Evolutionary conservation across 1,284 basidiomycete genomes (phyloP).

Genomic region (Hymenochaete sp.): DNA sequence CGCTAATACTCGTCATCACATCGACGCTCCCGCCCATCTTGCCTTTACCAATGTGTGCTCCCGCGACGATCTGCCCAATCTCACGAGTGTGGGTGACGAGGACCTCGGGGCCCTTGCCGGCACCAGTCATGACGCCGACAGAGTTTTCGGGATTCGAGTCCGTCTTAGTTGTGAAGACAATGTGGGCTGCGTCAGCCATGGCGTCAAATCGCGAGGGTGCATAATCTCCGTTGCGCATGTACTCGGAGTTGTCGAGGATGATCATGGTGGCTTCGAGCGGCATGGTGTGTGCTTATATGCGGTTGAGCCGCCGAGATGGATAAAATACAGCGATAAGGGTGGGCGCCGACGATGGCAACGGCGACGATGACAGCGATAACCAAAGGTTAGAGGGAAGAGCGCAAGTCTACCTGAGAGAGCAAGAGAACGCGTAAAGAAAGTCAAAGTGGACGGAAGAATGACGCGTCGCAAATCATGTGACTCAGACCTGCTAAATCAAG

Average conservation of each 20-base stretch:
- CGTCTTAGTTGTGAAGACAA: constrained; percentile 89
- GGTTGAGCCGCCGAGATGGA: too few relatives aligned
- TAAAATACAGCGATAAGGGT: too few relatives aligned
- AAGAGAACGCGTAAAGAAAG: not conserved
- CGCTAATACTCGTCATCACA: constrained; percentile 83
- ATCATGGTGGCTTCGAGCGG: constrained; percentile 92
- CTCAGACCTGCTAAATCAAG: not conserved
- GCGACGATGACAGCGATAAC: not conserved
- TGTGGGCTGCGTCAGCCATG: constrained; percentile 86
- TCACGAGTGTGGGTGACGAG: constrained; percentile 95
- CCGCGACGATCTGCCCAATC: constrained; percentile 83
- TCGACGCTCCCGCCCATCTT: constrained; percentile 77
- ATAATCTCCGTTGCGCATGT: constrained; percentile 96
- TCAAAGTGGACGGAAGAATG: constrained; percentile 3
- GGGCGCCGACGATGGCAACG: not conserved
- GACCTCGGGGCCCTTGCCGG: constrained; percentile 88
- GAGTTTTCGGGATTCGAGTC: constrained; percentile 96
- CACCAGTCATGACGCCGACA: constrained; percentile 97
- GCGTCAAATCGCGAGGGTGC: constrained; percentile 81
- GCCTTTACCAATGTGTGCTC: constrained; percentile 59
- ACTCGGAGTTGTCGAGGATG: constrained; percentile 90
- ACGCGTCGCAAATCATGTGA: constrained; percentile 11
- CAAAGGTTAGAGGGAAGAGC: not conserved
- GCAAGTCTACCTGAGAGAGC: too few relatives aligned
- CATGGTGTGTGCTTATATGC: constrained; percentile 44